Evolutionary conservation across 1,284 basidiomycete species (phyloP).

Genomic region (Tranzscheliella williamsii): DNA sequence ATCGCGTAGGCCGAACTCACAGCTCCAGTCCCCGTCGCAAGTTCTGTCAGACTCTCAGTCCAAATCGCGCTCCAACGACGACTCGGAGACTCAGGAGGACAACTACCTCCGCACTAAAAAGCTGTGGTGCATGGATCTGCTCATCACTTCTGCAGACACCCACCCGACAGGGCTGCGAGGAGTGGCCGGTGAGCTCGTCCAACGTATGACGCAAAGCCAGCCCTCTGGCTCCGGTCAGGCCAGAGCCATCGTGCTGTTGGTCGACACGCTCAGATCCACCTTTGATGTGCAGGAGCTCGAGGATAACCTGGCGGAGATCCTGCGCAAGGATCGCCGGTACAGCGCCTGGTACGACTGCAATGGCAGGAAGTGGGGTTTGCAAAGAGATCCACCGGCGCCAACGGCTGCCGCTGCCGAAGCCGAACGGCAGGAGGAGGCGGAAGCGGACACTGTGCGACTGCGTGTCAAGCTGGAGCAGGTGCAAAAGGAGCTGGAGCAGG

Average conservation of each 20-base stretch:
- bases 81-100: constrained; percentile 36
- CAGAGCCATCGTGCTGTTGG: constrained; percentile 9
- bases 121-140: constrained; percentile 29
- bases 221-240: neutral
- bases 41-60: constrained; percentile 5
- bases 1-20: constrained; percentile 1
- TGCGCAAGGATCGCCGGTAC: constrained; percentile 16
- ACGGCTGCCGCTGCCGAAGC: neutral
- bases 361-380: constrained; percentile 6
- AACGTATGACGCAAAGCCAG: constrained; percentile 8
- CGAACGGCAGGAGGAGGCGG: neutral
- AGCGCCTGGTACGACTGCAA: constrained; percentile 10
- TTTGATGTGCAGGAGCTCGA: constrained; percentile 38
- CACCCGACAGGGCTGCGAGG: neutral
- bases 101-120: constrained; percentile 21
- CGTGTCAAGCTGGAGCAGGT: constrained; percentile 3
- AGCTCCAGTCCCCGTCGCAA: neutral
- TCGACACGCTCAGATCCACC: constrained; percentile 13
- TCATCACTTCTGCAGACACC: constrained; percentile 1
- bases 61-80: constrained; percentile 5
- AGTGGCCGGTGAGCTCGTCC: neutral
- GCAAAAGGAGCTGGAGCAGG: constrained; percentile 2
- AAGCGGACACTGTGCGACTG: neutral
- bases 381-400: neutral
- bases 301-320: constrained; percentile 8